phyloP scores from a whole-genome alignment of 306 rosid genomes.

The Trichosanthes truncata region DNA sequence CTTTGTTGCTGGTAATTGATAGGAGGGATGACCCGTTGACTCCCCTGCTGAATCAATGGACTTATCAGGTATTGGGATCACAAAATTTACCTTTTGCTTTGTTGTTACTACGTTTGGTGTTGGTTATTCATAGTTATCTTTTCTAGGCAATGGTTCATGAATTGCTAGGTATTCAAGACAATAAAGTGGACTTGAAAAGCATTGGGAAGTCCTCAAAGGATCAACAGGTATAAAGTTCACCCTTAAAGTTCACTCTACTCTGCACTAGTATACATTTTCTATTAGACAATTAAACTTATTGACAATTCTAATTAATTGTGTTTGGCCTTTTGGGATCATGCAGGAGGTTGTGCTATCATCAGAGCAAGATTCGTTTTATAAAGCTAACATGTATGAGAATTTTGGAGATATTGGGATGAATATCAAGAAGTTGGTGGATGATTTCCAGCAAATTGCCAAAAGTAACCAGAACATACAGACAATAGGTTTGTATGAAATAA shows the following conservation, averaged over 20 bases:
- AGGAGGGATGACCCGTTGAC: conserved; percentile 97
- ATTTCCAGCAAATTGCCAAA: conserved; percentile 77
- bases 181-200: conserved; percentile 78
- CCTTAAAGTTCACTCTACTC: conserved; percentile 8
- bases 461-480: conserved; percentile 94
- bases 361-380: conserved; percentile 85
- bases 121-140: conserved; percentile 10
- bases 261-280: neutral
- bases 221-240: conserved; percentile 65
- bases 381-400: conserved; percentile 84
- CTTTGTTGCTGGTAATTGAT: conserved; percentile 83
- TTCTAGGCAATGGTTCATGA: conserved; percentile 96
- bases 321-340: conserved; percentile 16
- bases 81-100: neutral
- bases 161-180: conserved; percentile 87
- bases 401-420: conserved; percentile 98
- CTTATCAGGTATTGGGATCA: conserved; percentile 64
- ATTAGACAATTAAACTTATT: neutral
- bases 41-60: conserved; percentile 88
- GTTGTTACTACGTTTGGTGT: neutral
- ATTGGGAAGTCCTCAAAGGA: conserved; percentile 64
- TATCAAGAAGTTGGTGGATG: conserved; percentile 88
- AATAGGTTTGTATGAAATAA: conserved; percentile 51
- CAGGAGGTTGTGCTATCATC: conserved; percentile 95
- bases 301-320: conserved; percentile 13